These are phyloP conservation scores for Sporobolomyces pararoseus DNA, from an alignment of 768 basidiomycete species.

Conservation along the genomic window DNA sequence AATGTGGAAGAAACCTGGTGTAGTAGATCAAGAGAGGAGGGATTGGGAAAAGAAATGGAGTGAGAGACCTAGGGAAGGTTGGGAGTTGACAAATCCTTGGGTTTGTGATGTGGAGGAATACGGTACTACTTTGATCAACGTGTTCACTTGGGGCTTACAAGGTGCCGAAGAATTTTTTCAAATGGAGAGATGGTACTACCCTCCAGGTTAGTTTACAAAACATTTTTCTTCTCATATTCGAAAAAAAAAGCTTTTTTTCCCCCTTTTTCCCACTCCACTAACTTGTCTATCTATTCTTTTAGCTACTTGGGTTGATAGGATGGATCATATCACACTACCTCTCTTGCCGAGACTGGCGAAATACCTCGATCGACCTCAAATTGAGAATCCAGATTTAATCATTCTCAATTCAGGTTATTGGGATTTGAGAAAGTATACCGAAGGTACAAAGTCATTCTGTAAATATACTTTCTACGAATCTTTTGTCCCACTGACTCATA, in stretches of 20 bases:
- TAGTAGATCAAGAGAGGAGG: not conserved
- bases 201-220: slow-evolving; percentile 37
- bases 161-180: slow-evolving; percentile 40
- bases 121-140: slow-evolving; percentile 35
- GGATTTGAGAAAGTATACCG: slow-evolving; percentile 41
- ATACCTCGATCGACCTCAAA: slow-evolving; percentile 35
- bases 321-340: slow-evolving; percentile 30
- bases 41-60: slow-evolving; percentile 30
- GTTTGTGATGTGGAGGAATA: slow-evolving; percentile 39
- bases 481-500: too few species aligned
- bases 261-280: not conserved
- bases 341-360: slow-evolving; percentile 31
- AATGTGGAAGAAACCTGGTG: slow-evolving; percentile 17
- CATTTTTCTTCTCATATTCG: not conserved
- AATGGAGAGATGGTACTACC: slow-evolving; percentile 40
- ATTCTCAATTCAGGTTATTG: slow-evolving; percentile 42
- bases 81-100: slow-evolving; percentile 40
- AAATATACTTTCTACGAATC: not conserved
- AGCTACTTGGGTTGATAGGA: slow-evolving; percentile 38
- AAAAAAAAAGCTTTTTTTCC: too few species aligned
- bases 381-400: slow-evolving; percentile 37
- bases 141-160: slow-evolving; percentile 38
- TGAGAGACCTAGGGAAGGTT: slow-evolving; percentile 31
- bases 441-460: too few species aligned
- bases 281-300: not conserved